phyloP scores from a whole-genome alignment of 164 flowering plant species.

The Chloranthus sessilifolius region DNA sequence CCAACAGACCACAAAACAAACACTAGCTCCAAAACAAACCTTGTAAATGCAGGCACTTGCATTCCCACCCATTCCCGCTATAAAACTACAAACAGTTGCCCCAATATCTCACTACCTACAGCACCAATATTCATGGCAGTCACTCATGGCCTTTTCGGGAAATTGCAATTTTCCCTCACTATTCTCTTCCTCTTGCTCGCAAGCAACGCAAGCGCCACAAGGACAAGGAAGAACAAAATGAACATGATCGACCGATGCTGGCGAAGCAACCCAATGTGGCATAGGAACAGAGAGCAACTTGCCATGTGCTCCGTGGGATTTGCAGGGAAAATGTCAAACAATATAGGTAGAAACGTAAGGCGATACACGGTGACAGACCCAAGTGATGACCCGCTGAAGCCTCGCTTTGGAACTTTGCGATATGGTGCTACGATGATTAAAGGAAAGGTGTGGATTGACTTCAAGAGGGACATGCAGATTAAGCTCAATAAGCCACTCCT shows the following conservation, averaged over 20 bases:
- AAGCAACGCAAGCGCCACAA: not conserved
- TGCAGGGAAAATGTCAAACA: conserved; percentile 70
- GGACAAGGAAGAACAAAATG: conserved; percentile 11
- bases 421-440: conserved; percentile 48
- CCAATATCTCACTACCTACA: not conserved
- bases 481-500: conserved; percentile 53
- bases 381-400: conserved; percentile 50
- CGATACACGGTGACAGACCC: conserved; percentile 59
- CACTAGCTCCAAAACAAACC: not conserved
- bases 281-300: conserved; percentile 37
- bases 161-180: not conserved
- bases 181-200: conserved; percentile 2
- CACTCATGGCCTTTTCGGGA: not conserved
- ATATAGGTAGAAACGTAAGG: conserved; percentile 35
- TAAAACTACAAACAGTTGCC: conserved; percentile 1
- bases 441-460: conserved; percentile 77
- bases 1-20: conserved; percentile 1
- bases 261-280: conserved; percentile 58
- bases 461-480: conserved; percentile 60
- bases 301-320: conserved; percentile 77
- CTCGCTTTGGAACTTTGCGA: conserved; percentile 22
- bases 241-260: conserved; percentile 66
- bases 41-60: not conserved
- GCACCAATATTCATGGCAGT: not conserved
- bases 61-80: not conserved